Percentiles rank a stretch among this genome's conserved stretches.
Conservation (phyloP, 306 rosid species). For the Castanea mollissima region DNA sequence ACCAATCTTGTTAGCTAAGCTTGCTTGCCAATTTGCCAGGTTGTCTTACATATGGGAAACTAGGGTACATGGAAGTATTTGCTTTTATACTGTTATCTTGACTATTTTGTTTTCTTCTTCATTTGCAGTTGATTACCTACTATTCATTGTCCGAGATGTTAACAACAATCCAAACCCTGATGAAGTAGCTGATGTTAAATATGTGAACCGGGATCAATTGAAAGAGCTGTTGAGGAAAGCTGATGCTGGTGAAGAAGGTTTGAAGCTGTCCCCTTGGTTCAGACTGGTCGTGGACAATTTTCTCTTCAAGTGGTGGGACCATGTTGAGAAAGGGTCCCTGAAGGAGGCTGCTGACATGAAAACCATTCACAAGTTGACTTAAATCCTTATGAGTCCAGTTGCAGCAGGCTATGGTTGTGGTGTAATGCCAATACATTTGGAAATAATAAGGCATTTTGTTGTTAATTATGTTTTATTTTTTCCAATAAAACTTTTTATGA, state of each 20-base stretch:
- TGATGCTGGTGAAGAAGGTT: conserved; percentile 88
- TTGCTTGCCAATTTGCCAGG: not conserved
- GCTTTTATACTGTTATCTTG: conserved; percentile 12
- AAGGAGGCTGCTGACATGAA: conserved; percentile 78
- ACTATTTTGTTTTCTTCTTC: conserved; percentile 1
- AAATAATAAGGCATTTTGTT: conserved; percentile 12
- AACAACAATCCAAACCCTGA: conserved; percentile 79
- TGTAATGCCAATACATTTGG: conserved; percentile 31
- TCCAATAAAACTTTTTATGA: not conserved
- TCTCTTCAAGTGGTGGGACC: conserved; percentile 98
- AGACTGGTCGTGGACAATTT: conserved; percentile 94
- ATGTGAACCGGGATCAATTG: conserved; percentile 76
- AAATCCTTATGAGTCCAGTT: conserved; percentile 1
- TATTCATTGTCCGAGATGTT: conserved; percentile 83
- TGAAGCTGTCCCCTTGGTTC: conserved; percentile 99
- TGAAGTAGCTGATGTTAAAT: conserved; percentile 79
- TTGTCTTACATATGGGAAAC: not conserved
- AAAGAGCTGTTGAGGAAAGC: conserved; percentile 91
- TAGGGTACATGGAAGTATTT: conserved; percentile 1
- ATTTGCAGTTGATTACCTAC: conserved; percentile 92
- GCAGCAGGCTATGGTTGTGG: not conserved
- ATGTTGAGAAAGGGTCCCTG: conserved; percentile 70
- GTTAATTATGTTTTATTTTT: not conserved
- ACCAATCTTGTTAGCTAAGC: not conserved
- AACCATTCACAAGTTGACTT: conserved; percentile 83